Conservation (phyloP, 2,329 filamentous ascomycete genomes). For the Shiraia bambusicola region DNA sequence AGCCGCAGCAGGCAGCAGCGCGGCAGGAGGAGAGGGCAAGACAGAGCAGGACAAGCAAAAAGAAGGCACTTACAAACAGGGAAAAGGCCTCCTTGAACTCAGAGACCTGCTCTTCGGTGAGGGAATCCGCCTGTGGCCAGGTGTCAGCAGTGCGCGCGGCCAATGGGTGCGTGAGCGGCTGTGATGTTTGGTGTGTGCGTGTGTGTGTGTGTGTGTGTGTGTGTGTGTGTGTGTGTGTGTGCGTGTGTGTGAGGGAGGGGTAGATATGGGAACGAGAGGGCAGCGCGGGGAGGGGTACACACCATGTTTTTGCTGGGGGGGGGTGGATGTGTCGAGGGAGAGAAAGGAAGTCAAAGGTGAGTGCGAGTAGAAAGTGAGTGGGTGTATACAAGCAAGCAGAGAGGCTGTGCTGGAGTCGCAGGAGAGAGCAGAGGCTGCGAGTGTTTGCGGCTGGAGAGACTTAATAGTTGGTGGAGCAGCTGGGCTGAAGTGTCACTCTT, state of each 20-base stretch:
- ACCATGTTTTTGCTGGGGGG: constrained; percentile 38
- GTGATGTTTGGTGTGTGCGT: constrained; percentile 32
- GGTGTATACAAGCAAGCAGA: constrained; percentile 7
- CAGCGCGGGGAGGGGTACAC: constrained; percentile 36
- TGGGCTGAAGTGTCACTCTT: constrained; percentile 24
- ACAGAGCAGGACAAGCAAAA: no score
- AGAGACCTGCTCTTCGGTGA: constrained; percentile 99
- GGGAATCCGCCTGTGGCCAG: constrained; percentile 77
- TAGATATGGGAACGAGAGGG: constrained; percentile 35
- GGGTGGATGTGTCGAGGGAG: constrained; percentile 3
- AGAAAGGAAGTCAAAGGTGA: constrained; percentile 2
- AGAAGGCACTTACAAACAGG: constrained; percentile 80
- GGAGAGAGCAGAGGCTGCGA: constrained; percentile 13
- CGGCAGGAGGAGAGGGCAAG: constrained; percentile 4
- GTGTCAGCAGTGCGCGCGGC: constrained; percentile 26
- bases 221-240: no score
- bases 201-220: no score
- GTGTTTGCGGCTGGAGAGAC: constrained; percentile 34
- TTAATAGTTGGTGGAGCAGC: constrained; percentile 18
- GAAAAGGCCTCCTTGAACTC: constrained; percentile 99
- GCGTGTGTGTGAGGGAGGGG: no score
- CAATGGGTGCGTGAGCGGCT: constrained; percentile 15
- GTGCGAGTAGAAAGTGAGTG: constrained; percentile 6
- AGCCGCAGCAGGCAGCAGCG: constrained; percentile 34
- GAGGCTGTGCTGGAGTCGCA: constrained; percentile 17